Evolutionary conservation across 495 filamentous ascomycete genomes (phyloP), one percentile per base, ranked within the genome.

Genomic region (Xanthoparmelia taractica): DNA sequence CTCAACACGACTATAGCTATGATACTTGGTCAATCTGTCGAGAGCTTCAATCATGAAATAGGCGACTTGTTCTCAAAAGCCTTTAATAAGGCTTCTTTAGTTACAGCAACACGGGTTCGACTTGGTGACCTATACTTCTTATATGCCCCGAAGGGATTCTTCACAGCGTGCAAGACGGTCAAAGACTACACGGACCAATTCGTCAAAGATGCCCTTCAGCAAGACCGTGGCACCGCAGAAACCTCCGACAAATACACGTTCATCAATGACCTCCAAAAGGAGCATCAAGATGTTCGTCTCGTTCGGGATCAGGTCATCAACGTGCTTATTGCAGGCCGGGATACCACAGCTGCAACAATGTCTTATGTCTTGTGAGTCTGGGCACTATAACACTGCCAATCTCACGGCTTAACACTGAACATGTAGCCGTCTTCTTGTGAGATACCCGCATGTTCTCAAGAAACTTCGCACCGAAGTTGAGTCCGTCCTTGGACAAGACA

Each of bases 311-410:
- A 73, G 56, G 63, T 71, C 17, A 63, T 71, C 33, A 73, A 73
- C 40, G 65, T 74, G 37, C 66, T 74, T 20, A 62, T 70, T 7
- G 72, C 72, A 55, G 72, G 72, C 29, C 70, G 72, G 60, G 85
- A 87, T 69, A 87, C 85, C 29, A 86, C 84, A 6, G 80, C 78
- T 36, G n/a, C n/a, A n/a, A n/a, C n/a, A n/a, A n/a, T 76, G 73
- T n/a, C 79, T 83, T 8, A 69, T 86, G 0, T 76, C 79, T 71
- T 85, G 67, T 84, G 68, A 73, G 75, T 56, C 17, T 71, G n/a
- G 4, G n/a, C n/a, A n/a, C n/a, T n/a, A n/a, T n/a, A n/a, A n/a
- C n/a, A n/a, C n/a, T n/a, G n/a, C n/a, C n/a, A n/a, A 38, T 6
- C 7, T 13, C 73, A 36, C 10, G 34, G n/a, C n/a, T n/a, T n/a